phyloP scores from a whole-genome alignment of 164 flowering plant genomes.

The Aristolochia californica region DNA sequence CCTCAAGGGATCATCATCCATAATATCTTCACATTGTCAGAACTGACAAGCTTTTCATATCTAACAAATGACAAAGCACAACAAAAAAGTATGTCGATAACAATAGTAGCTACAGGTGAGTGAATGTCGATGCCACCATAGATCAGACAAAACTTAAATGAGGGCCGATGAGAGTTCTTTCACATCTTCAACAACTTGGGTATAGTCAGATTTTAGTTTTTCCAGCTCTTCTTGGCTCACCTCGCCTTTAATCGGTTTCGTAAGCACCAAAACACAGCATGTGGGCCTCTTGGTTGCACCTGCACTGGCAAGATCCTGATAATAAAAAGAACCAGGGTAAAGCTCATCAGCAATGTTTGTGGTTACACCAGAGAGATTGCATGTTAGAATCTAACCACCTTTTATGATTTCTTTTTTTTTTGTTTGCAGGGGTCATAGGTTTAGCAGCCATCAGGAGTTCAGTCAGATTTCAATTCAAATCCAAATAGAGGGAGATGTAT shows the following conservation, averaged over 20 bases:
- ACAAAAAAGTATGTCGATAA: too few species aligned
- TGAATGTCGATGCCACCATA: too few species aligned
- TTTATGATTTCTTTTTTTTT: not conserved
- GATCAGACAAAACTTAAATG: too few species aligned
- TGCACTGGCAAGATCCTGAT: slow-evolving; percentile 90
- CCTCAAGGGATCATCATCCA: too few species aligned
- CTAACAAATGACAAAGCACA: too few species aligned
- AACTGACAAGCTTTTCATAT: too few species aligned
- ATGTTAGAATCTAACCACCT: not conserved
- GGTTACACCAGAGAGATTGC: not conserved
- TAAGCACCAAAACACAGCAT: slow-evolving; percentile 74
- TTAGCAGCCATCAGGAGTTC: too few species aligned
- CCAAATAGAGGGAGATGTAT: too few species aligned
- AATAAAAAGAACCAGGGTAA: not conserved
- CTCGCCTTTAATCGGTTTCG: slow-evolving; percentile 82
- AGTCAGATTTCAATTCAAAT: too few species aligned
- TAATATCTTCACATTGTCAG: too few species aligned
- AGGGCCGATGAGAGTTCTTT: slow-evolving; percentile 44
- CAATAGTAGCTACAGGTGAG: too few species aligned
- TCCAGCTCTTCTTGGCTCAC: slow-evolving; percentile 53
- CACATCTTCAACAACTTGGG: slow-evolving; percentile 55
- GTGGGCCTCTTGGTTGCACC: slow-evolving; percentile 94
- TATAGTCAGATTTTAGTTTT: slow-evolving; percentile 54
- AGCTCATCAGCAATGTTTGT: not conserved
- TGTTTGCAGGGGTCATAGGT: not conserved